These are phyloP conservation scores for Aureobasidium leucospermi DNA, from an alignment of 2,329 filamentous ascomycete species.

Conservation along the genomic window DNA sequence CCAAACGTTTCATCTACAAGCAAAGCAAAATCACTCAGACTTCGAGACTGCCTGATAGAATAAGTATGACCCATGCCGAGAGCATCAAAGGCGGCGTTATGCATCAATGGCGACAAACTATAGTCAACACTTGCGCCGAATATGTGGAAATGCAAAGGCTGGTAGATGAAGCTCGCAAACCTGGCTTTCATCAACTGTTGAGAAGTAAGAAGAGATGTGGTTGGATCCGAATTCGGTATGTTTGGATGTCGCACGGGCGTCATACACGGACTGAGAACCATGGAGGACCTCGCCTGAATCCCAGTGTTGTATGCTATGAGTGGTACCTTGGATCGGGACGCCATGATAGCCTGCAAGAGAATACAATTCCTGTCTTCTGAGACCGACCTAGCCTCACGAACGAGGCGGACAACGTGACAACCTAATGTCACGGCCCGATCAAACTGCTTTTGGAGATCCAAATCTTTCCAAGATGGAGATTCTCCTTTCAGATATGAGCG, in stretches of 20 bases:
- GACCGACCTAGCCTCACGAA: conserved; percentile 44
- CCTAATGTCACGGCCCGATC: conserved; percentile 50
- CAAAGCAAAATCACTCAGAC: conserved; percentile 56
- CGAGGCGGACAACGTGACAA: conserved; percentile 57
- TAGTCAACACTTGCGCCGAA: conserved; percentile 66
- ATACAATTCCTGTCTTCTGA: conserved; percentile 55
- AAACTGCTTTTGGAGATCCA: conserved; percentile 51
- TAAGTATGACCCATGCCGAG: conserved; percentile 65
- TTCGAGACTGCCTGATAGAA: conserved; percentile 54
- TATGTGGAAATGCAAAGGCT: conserved; percentile 65
- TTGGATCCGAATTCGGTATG: conserved; percentile 2
- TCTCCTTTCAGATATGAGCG: conserved; percentile 38
- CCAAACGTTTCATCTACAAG: conserved; percentile 62
- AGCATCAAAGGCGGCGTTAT: conserved; percentile 59
- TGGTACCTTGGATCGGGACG: conserved; percentile 17
- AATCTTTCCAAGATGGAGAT: conserved; percentile 49
- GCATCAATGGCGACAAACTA: conserved; percentile 71
- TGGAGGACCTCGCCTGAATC: conserved; percentile 53
- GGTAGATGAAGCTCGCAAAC: conserved; percentile 58
- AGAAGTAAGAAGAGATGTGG: conserved; percentile 48
- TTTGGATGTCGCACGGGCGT: conserved; percentile 43
- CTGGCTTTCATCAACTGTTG: conserved; percentile 58
- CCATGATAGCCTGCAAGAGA: conserved; percentile 43
- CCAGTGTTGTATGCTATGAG: conserved; percentile 49
- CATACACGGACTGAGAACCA: conserved; percentile 58